Conservation (phyloP, 352 stramenopile genomes). For the Blastocystis sp. region DNA sequence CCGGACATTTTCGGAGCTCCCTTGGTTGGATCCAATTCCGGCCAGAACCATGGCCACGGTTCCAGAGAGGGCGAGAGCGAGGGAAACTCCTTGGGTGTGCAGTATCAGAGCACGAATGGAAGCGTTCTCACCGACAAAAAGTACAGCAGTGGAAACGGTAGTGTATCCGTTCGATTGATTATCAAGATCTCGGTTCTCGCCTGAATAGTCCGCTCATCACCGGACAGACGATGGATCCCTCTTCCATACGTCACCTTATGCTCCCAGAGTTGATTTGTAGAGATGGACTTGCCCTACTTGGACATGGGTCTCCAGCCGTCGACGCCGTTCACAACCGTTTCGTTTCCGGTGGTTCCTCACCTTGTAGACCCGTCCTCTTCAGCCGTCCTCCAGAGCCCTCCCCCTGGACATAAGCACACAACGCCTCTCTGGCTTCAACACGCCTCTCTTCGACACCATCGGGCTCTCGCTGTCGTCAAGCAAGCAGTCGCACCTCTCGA, state of each 20-base stretch:
- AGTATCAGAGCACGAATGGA: conserved; percentile 42
- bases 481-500: background rate
- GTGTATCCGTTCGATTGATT: background rate
- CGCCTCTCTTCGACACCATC: background rate
- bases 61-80: conserved; percentile 22
- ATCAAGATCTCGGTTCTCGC: conserved; percentile 16
- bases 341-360: background rate
- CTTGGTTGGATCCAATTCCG: background rate
- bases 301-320: background rate
- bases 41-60: background rate
- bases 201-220: conserved; percentile 48
- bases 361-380: background rate
- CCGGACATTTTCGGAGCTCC: background rate
- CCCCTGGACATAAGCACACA: background rate
- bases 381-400: background rate
- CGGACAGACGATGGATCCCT: background rate
- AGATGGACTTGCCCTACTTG: conserved; percentile 24
- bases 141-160: background rate
- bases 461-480: background rate
- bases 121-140: background rate
- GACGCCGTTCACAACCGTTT: background rate
- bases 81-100: conserved; percentile 39
- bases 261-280: background rate
- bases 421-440: background rate
- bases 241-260: background rate